A percentile compares a stretch with the other conserved stretches of the same genome.
Conservation (phyloP, 2,329 filamentous ascomycete genomes). For the Venturia oleaginea region DNA sequence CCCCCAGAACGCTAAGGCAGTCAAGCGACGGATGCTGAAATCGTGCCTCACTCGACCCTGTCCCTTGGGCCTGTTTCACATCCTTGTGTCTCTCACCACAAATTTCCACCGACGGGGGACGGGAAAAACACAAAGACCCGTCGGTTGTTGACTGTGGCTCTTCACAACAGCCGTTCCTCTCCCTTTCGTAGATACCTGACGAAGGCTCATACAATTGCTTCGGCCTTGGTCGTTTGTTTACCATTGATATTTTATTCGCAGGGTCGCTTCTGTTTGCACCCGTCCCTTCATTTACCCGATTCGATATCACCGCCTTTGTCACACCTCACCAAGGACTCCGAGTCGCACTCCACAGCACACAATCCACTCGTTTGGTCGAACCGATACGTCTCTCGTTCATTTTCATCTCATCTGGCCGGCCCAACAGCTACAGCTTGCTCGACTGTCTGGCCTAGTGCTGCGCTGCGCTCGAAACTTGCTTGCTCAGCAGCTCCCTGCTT, state of each 20-base stretch:
- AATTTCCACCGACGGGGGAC: neutral
- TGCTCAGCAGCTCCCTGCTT: conserved; percentile 5
- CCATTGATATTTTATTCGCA: neutral
- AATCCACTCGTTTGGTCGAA: neutral
- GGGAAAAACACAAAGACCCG: neutral
- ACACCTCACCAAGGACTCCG: neutral
- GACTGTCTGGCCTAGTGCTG: neutral
- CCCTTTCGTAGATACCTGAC: neutral
- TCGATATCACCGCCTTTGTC: neutral
- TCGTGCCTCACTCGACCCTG: no score
- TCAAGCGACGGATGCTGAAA: neutral
- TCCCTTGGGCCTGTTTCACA: neutral
- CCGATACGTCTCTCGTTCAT: neutral
- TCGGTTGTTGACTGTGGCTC: neutral
- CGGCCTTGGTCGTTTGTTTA: neutral
- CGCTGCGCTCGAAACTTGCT: neutral
- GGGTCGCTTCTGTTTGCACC: neutral
- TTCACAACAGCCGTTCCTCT: neutral
- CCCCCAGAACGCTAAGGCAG: neutral
- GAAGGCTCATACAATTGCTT: neutral
- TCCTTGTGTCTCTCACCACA: neutral
- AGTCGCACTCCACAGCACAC: neutral
- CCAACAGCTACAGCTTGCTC: neutral
- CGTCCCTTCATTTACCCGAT: conserved; percentile 5
- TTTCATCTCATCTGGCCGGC: neutral